A percentile compares a stretch with the other conserved stretches of the same genome.
Evolutionary conservation across 1,284 basidiomycete genomes (phyloP).

Genomic region (Ganoderma resinaceum): DNA sequence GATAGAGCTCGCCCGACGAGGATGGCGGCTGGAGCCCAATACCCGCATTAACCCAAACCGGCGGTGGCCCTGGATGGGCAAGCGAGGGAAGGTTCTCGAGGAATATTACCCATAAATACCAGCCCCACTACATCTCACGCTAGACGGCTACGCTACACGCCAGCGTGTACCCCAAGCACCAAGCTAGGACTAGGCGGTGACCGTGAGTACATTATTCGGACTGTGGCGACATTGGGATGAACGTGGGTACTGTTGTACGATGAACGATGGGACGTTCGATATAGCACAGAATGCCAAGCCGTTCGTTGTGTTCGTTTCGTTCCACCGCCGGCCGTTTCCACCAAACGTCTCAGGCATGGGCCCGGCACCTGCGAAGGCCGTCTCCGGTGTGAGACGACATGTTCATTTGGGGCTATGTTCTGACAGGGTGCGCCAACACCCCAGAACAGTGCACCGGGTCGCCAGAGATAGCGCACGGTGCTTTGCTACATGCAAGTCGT

Average conservation of each 20-base stretch:
- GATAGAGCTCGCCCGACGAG: slow-evolving; percentile 72
- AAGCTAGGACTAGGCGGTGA: slow-evolving; percentile 2
- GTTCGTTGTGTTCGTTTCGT: not conserved
- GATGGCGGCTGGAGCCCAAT: slow-evolving; percentile 76
- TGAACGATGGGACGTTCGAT: slow-evolving; percentile 25
- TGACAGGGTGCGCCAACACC: slow-evolving; percentile 15
- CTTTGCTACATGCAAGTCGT: not conserved
- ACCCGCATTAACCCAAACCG: slow-evolving; percentile 69
- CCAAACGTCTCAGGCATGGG: slow-evolving; percentile 15
- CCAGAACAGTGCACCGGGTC: slow-evolving; percentile 14
- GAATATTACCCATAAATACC: slow-evolving; percentile 41
- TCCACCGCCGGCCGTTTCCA: not conserved
- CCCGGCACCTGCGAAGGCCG: slow-evolving; percentile 17
- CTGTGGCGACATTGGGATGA: slow-evolving; percentile 5
- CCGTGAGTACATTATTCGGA: not conserved
- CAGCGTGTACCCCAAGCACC: not conserved
- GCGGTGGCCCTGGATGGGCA: slow-evolving; percentile 87
- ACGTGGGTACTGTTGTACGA: slow-evolving; percentile 22
- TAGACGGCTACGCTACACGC: not conserved
- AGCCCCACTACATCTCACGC: not conserved
- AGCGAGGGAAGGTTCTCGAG: slow-evolving; percentile 68
- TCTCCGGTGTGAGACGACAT: slow-evolving; percentile 25
- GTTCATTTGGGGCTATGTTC: slow-evolving; percentile 10
- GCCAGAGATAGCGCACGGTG: slow-evolving; percentile 1
- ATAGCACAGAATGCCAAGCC: slow-evolving; percentile 26